Conservation (phyloP, 306 rosid genomes). For the Rubus idaeus region DNA sequence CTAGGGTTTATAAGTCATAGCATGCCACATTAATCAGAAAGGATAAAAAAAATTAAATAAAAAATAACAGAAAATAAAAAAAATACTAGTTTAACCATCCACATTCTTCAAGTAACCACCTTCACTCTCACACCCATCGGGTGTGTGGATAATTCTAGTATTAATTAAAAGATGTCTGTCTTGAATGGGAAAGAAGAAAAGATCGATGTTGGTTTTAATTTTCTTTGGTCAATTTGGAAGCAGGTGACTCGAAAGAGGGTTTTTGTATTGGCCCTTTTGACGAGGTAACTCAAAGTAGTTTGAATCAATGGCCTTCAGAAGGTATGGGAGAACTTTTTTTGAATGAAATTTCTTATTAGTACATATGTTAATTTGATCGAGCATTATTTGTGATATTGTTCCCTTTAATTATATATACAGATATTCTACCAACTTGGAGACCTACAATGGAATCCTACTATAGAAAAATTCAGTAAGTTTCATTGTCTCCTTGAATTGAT, state of each 20-base stretch:
- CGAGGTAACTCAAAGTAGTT: slow-evolving; percentile 29
- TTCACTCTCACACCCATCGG: too few relatives aligned
- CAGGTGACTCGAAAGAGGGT: slow-evolving; percentile 84
- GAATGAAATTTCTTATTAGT: not conserved
- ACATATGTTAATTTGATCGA: not conserved
- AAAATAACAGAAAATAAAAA: too few relatives aligned
- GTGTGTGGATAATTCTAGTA: too few relatives aligned
- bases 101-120: too few relatives aligned
- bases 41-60: too few relatives aligned
- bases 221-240: slow-evolving; percentile 9
- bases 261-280: slow-evolving; percentile 63
- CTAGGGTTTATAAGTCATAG: too few relatives aligned
- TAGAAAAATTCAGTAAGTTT: slow-evolving; percentile 62
- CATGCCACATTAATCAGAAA: too few relatives aligned
- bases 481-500: not conserved
- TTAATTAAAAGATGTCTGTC: not conserved
- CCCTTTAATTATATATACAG: slow-evolving; percentile 43
- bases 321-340: slow-evolving; percentile 32
- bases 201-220: slow-evolving; percentile 1
- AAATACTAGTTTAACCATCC: too few relatives aligned
- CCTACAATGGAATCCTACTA: slow-evolving; percentile 56
- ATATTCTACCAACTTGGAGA: slow-evolving; percentile 67
- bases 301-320: slow-evolving; percentile 86
- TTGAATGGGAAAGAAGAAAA: not conserved
- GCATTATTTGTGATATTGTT: not conserved